Conservation (phyloP, 306 rosid genomes). For the Mucuna pruriens region DNA sequence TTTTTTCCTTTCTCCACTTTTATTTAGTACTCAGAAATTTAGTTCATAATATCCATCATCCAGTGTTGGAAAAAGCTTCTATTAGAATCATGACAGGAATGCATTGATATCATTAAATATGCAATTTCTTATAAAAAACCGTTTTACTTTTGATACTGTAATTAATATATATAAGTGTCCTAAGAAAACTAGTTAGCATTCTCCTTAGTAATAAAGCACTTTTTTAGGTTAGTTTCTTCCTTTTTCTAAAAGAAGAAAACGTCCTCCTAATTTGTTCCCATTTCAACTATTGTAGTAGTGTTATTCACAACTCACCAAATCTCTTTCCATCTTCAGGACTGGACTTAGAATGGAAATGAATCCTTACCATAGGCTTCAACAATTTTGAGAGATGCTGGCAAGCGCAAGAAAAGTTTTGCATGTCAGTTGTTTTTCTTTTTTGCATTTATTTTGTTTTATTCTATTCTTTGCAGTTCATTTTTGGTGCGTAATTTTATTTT, state of each 20-base stretch:
- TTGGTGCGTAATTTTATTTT: background rate
- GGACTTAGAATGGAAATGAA: constrained; percentile 39
- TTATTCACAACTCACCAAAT: background rate
- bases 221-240: background rate
- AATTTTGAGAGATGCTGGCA: constrained; percentile 60
- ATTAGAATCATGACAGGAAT: background rate
- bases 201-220: background rate
- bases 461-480: constrained; percentile 13
- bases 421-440: constrained; percentile 37
- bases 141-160: background rate
- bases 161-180: background rate
- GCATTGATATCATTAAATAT: background rate
- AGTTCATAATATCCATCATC: background rate
- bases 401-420: constrained; percentile 42
- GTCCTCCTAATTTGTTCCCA: background rate
- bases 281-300: constrained; percentile 3
- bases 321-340: constrained; percentile 39
- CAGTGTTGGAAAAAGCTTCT: too few species aligned
- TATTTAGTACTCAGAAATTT: background rate
- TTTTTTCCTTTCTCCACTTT: background rate
- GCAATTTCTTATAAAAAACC: background rate
- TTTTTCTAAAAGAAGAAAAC: background rate
- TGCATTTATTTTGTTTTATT: background rate
- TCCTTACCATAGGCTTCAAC: constrained; percentile 48
- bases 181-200: background rate